Base-by-base conservation (phyloP, 2,329 filamentous ascomycete species). In the Fusarium sublunatum region DNA sequence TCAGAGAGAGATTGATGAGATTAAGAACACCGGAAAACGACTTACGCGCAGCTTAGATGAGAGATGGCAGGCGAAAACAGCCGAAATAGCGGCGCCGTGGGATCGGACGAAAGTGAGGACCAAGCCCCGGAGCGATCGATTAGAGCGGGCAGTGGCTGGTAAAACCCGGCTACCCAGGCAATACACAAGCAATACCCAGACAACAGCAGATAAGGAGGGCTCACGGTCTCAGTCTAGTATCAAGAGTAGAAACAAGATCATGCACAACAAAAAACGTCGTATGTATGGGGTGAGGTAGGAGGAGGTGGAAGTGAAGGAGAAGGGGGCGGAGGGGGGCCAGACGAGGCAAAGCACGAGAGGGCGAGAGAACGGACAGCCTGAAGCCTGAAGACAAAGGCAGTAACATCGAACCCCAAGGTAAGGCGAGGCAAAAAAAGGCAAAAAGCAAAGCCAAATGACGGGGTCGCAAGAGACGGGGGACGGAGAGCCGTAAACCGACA, bases 301-400 rank as follows among this genome's bases (percentile, higher is more conserved):
- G 42, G 38, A 31, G 55, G 53, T 54, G 49, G 50, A 50, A 49
- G 43, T 50, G 57, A 43, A 51, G 45, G 61, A 44, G 46, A 55
- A 58, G 36, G 49, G 29, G 46, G 51, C 40, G 51, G 52, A 58
- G 61, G 53, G 50, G 40, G 38, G 61, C 25, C 53, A 46, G 58
- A 28, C 48, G 50, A 61, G 57, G 58, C 55, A 63, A 62, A 47
- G 43, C 52, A 62, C 52, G 45, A 57, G 42, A 57, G 35, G 39
- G 53, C 44, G 55, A 59, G 54, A 45, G 41, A 53, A 53, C 55
- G 38, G 47, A 53, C 58, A 56, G 38, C 15, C 22, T 26, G 44
- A 24, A 64, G 50, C 54, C 61, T 64, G 54, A 64, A 64, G 59
- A 51, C 59, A 51, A 64, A 64, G 61, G 61, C 59, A 64, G 51